Base-by-base conservation (phyloP, 225 moss, liverwort and hornwort genomes). In the Physcomitrium patens region DNA sequence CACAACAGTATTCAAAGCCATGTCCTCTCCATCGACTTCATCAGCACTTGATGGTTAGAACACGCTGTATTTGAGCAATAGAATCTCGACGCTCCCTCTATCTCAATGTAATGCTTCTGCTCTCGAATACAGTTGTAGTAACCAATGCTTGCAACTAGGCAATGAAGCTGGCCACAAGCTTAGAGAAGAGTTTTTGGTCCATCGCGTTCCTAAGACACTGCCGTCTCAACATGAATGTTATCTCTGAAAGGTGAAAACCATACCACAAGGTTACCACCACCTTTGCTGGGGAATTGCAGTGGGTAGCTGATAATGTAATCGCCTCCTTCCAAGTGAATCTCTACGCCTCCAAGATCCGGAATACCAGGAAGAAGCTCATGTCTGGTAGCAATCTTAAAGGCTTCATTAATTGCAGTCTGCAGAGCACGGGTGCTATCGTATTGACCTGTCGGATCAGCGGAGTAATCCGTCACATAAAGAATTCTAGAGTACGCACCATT, bases 321-420 rank as follows among this genome's bases (percentile, higher is more conserved):
- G 67, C 93, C 93, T 70, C 93, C 91, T 77, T 93, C 93, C 69
- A 91, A 70, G 84, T 93, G 91, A 83, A 91, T 79, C 73, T 91
- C 89, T 74, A 93, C 91, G 42, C 91, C 91, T 41, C 91, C 91
- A 23, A 91, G 91, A 77, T 91, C 91, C 18, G 83, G 69, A 50
- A 91, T 84, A 46, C 89, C 91, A 63, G 91, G 89, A 53, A 87
- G 70, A 65, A 91, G 89, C 78, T 86, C 86, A 69, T 87, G 89
- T 51, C 47, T 65, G 20, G 89, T 89, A 47, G 73, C 71, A 68
- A 91, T 87, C 49, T 61, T 71, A 49, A 93, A 93, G 59, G 93
- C 93, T 72, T 89, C 62, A 71, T 91, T 73, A 28, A 93, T 88
- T 6, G 91, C 84, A 37, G 86, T 83, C 81, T 93, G 93, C 66